A percentile compares a stretch with the other conserved stretches of the same genome.
These are phyloP conservation scores for Candida corydali DNA, from an alignment of 805 yeast species.

Conservation along the genomic window DNA sequence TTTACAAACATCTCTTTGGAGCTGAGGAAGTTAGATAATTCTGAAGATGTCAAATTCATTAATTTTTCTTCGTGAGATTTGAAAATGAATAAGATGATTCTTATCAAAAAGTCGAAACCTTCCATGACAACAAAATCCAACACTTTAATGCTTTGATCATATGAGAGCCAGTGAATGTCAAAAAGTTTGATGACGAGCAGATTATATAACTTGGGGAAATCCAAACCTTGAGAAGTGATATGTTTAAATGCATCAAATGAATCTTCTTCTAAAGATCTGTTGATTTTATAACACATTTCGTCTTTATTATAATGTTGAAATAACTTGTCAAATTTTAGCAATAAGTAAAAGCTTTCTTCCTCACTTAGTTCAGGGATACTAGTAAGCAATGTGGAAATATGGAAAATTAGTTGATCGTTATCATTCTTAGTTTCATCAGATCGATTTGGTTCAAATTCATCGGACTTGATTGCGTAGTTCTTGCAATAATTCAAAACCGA, in stretches of 20 bases:
- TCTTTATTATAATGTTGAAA: constrained; percentile 22
- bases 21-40: constrained; percentile 17
- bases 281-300: constrained; percentile 33
- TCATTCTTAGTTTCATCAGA: not conserved
- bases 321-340: constrained; percentile 30
- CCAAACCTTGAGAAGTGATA: constrained; percentile 33
- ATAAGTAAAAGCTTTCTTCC: constrained; percentile 28
- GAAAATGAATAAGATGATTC: constrained; percentile 24
- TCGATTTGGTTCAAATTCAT: not conserved
- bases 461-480: constrained; percentile 12
- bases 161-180: constrained; percentile 9
- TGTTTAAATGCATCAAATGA: constrained; percentile 24
- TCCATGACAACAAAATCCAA: constrained; percentile 37
- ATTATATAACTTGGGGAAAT: constrained; percentile 19
- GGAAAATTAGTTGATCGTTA: constrained; percentile 1
- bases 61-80: constrained; percentile 14
- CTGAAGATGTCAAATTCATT: constrained; percentile 19
- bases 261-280: constrained; percentile 33
- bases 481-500: constrained; percentile 29
- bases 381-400: constrained; percentile 12
- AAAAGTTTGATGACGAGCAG: constrained; percentile 18
- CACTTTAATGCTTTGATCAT: constrained; percentile 11
- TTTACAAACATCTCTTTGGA: constrained; percentile 16
- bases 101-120: constrained; percentile 33
- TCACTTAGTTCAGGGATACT: constrained; percentile 15